phyloP scores from a whole-genome alignment of 2,329 filamentous ascomycete species.

The Emydomyces testavorans region DNA sequence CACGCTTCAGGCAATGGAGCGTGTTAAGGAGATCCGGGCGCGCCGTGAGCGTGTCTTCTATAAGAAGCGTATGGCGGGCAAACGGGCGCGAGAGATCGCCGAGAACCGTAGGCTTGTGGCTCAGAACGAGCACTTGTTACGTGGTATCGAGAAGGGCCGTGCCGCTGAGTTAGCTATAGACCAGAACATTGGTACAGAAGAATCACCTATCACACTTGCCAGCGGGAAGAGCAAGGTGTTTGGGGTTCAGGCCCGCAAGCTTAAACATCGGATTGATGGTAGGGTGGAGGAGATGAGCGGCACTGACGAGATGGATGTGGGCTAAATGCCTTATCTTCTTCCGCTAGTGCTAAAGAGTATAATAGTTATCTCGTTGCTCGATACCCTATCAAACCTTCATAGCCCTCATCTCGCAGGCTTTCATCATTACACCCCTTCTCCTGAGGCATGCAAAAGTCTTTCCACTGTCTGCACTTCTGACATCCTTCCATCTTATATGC shows the following conservation, averaged over 20 bases:
- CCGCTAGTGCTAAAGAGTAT: too few species aligned
- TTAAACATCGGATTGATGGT: not conserved
- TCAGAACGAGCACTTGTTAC: slow-evolving; percentile 84
- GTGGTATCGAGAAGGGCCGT: too few species aligned
- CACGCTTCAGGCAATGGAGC: slow-evolving; percentile 84
- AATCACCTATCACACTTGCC: not conserved
- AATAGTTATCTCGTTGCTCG: too few species aligned
- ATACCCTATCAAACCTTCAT: too few species aligned
- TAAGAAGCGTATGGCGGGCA: slow-evolving; percentile 87
- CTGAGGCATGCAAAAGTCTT: too few species aligned
- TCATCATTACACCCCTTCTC: too few species aligned
- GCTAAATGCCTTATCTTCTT: not conserved
- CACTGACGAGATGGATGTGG: not conserved
- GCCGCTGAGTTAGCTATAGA: slow-evolving; percentile 43
- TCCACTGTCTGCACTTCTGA: too few species aligned
- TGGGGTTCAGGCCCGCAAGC: not conserved
- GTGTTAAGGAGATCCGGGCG: slow-evolving; percentile 71
- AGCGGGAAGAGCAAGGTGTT: not conserved
- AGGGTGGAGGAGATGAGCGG: not conserved
- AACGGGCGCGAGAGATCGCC: slow-evolving; percentile 57
- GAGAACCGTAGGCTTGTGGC: slow-evolving; percentile 76
- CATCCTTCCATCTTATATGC: too few species aligned
- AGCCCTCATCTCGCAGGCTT: too few species aligned
- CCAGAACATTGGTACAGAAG: not conserved
- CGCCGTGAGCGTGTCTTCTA: slow-evolving; percentile 85